Evolutionary conservation across 78 protist genomes (phyloP), one percentile per base, ranked within the genome.

Genomic region (Dictyostelium discoideum): DNA sequence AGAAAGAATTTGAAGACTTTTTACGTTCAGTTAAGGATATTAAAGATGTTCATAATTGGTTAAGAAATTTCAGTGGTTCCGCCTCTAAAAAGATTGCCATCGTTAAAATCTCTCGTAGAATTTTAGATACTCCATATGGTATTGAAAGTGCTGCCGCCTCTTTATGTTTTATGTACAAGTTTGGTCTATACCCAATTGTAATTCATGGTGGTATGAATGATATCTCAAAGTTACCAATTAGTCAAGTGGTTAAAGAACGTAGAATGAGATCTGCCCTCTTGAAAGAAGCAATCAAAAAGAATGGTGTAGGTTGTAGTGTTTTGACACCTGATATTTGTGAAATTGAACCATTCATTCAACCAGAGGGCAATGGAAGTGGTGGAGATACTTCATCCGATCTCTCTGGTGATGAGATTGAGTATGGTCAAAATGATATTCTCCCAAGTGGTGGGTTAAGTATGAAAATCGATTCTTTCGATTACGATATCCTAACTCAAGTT

Each of bases 191-290:
- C 10, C 93, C 93, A 29, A 44, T 87, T 39, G 93, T 87, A n/a
- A 87, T 87, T 44, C 93, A 87, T 42, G 93, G 93, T 42, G 93
- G 93, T 87, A 84, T 87, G 48, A 87, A 87, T 26, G 93, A 87
- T 63, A 87, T 87, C 14, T 29, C 86, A 3, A 81, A 82, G 6
- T 39, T 87, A 3, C 86, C 85, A 32, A 77, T 37, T 10, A 42
- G 48, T n/a, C 74, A 87, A 63, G 93, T 87, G 1, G 84, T 87
- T 16, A 14, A 63, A 54, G 86, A 87, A 48, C 93, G 93, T 87
- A 10, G 85, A 11, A 40, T n/a, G 24, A 57, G 93, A 54, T 78
- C 86, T 3, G 85, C 86, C 1, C 32, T 16, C 11, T 63, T 87
- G 0, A 87, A 87, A 42, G 93, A 87, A 13, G 93, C 93, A 8